Evolutionary conservation across 345 rosid species (phyloP).

Genomic region (Acer yangbiense): DNA sequence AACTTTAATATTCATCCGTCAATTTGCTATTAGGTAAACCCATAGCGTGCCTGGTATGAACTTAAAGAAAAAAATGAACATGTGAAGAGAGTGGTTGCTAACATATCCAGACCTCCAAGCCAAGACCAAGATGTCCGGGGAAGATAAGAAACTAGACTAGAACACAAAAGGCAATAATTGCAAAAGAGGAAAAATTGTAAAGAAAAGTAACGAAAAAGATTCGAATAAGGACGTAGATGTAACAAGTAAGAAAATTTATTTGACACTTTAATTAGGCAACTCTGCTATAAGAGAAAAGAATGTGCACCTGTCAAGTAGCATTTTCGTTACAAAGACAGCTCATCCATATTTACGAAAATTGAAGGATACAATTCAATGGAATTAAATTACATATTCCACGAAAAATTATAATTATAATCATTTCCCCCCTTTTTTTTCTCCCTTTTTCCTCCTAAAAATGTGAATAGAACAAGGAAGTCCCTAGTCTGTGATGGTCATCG

Average conservation of each 20-base stretch:
- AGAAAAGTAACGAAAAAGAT: not conserved
- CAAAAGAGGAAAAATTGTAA: not conserved
- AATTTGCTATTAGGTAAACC: too few species aligned
- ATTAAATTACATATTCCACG: constrained; percentile 23
- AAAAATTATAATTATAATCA: constrained; percentile 20
- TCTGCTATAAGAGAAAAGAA: not conserved
- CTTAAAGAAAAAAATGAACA: too few species aligned
- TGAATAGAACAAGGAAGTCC: constrained; percentile 15
- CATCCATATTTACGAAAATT: not conserved
- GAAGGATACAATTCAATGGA: constrained; percentile 4
- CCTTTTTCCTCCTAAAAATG: not conserved
- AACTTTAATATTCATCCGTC: too few species aligned
- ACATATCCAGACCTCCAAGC: too few species aligned
- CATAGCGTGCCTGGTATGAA: too few species aligned
- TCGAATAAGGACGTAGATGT: not conserved
- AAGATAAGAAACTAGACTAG: not conserved
- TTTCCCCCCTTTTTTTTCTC: not conserved
- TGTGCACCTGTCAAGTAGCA: not conserved
- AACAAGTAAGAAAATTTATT: not conserved
- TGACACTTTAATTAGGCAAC: not conserved
- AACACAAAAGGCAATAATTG: not conserved
- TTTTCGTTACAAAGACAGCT: not conserved
- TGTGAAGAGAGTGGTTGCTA: too few species aligned
- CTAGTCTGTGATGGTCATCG: constrained; percentile 24
- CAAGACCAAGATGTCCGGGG: too few species aligned